Evolutionary conservation across 768 basidiomycete species (phyloP).

Genomic region (Naganishia kalamii): DNA sequence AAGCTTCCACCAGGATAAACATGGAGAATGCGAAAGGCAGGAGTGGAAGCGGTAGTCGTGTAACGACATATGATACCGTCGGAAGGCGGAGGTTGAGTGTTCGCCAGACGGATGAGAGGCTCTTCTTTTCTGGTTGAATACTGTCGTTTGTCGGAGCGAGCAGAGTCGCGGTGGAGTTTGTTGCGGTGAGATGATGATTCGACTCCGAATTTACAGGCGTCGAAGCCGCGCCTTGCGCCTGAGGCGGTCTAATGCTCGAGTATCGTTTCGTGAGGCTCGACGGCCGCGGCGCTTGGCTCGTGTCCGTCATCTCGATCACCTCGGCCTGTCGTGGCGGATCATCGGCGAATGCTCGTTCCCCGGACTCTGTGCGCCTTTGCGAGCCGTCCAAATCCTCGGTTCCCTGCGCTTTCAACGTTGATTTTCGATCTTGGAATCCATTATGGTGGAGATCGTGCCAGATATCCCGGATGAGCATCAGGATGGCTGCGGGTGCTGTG

Average conservation of each 20-base stretch:
- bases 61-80: constrained; percentile 54
- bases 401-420: constrained; percentile 11
- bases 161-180: not conserved
- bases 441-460: constrained; percentile 39
- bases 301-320: constrained; percentile 5
- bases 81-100: constrained; percentile 53
- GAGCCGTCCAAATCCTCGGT: constrained; percentile 14
- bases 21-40: constrained; percentile 89
- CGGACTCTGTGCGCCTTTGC: not conserved
- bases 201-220: not conserved
- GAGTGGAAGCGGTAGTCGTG: constrained; percentile 68
- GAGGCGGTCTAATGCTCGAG: not conserved
- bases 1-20: constrained; percentile 84
- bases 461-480: constrained; percentile 65
- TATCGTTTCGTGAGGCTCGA: not conserved
- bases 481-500: constrained; percentile 68
- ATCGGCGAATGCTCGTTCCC: not conserved
- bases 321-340: not conserved
- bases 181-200: not conserved
- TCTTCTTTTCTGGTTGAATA: not conserved
- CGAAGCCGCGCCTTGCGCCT: not conserved
- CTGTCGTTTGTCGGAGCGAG: not conserved
- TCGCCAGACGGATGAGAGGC: not conserved
- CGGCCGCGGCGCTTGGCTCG: not conserved
- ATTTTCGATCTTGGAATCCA: not conserved